Evolutionary conservation across 345 rosid genomes (phyloP).

Genomic region (Anacardium occidentale): DNA sequence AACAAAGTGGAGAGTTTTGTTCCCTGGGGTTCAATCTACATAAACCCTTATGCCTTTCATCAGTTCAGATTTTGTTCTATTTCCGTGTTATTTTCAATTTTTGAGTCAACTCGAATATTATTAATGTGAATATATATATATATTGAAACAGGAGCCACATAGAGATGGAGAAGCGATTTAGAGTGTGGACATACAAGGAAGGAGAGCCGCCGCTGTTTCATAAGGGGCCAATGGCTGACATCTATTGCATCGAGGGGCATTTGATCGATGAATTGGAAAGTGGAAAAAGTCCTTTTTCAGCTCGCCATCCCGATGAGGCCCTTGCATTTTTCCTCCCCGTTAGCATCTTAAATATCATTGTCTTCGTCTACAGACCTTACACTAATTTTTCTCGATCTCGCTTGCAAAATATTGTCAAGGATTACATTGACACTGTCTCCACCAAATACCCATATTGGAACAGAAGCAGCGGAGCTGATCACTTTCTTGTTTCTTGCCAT

Average conservation of each 20-base stretch:
- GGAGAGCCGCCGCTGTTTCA: slow-evolving; percentile 67
- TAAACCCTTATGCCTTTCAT: slow-evolving; percentile 59
- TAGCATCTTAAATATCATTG: slow-evolving; percentile 50
- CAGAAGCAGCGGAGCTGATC: slow-evolving; percentile 56
- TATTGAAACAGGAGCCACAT: slow-evolving; percentile 53
- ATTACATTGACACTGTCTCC: slow-evolving; percentile 42
- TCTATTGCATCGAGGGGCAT: slow-evolving; percentile 67
- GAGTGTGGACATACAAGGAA: slow-evolving; percentile 69
- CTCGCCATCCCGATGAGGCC: slow-evolving; percentile 46
- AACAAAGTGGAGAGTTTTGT: slow-evolving; percentile 25
- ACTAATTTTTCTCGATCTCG: slow-evolving; percentile 48
- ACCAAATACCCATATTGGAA: slow-evolving; percentile 56
- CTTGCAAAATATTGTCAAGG: slow-evolving; percentile 50
- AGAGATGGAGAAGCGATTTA: slow-evolving; percentile 64
- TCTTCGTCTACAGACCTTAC: slow-evolving; percentile 50
- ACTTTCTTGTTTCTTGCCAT: slow-evolving; percentile 68
- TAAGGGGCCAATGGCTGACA: slow-evolving; percentile 57
- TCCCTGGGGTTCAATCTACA: slow-evolving; percentile 54
- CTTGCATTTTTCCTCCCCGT: slow-evolving; percentile 56
- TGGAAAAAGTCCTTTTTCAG: slow-evolving; percentile 38
- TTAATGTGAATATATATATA: neutral
- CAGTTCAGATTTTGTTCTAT: slow-evolving; percentile 48
- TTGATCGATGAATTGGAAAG: slow-evolving; percentile 61
- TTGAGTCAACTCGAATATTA: no score
- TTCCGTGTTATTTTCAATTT: neutral